phyloP scores from a whole-genome alignment of 805 yeast species.

The Barnettozyma salicaria region DNA sequence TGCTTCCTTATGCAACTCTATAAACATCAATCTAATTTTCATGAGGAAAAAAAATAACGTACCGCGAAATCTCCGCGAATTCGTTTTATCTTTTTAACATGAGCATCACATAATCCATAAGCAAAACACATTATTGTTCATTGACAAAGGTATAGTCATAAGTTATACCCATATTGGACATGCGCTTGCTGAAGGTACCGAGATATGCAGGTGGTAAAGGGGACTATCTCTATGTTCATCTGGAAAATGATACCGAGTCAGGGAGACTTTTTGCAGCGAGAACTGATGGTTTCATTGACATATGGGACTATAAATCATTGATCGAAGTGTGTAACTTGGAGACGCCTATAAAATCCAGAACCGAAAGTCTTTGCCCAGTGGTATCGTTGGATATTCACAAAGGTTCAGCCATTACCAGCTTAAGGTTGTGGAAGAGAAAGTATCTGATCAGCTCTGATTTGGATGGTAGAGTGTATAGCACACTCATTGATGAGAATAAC shows the following conservation, averaged over 20 bases:
- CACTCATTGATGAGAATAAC: conserved; percentile 6
- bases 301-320: conserved; percentile 19
- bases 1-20: neutral
- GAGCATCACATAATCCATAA: no score
- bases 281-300: conserved; percentile 11
- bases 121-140: no score
- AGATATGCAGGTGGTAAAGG: neutral
- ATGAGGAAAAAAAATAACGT: no score
- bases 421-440: conserved; percentile 5
- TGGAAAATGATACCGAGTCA: conserved; percentile 6
- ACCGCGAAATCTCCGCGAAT: conserved; percentile 10
- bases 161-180: no score
- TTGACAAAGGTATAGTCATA: no score
- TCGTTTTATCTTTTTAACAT: neutral
- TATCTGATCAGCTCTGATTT: conserved; percentile 15
- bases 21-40: no score
- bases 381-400: conserved; percentile 4
- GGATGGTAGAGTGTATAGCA: conserved; percentile 15
- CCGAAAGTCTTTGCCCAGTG: conserved; percentile 7
- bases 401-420: conserved; percentile 7
- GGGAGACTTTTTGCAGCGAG: conserved; percentile 12
- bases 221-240: conserved; percentile 7
- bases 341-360: conserved; percentile 6
- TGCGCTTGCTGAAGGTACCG: conserved; percentile 23
- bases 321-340: conserved; percentile 11